Conservation (phyloP, 1,139 yeast genomes). For the Geotrichum siamense region DNA sequence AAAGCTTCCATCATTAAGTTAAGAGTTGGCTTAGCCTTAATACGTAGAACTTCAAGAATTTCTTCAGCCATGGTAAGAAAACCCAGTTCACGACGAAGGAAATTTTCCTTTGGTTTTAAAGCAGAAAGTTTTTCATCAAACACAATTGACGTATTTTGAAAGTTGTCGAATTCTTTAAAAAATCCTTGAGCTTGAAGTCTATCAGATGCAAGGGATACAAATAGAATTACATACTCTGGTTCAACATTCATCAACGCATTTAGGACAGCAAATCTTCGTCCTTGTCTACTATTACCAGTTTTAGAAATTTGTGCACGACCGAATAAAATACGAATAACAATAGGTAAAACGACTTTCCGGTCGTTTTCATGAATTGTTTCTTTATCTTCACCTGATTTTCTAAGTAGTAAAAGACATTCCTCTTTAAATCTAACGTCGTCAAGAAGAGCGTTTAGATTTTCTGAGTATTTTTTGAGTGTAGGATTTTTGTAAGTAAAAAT, state of each 20-base stretch:
- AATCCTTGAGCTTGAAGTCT: conserved; percentile 43
- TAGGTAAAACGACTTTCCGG: conserved; percentile 53
- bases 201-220: conserved; percentile 56
- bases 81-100: conserved; percentile 56
- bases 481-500: conserved; percentile 60
- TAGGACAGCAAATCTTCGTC: conserved; percentile 71
- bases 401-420: conserved; percentile 61
- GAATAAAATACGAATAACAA: conserved; percentile 69
- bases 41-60: conserved; percentile 56
- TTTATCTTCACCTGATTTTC: conserved; percentile 42
- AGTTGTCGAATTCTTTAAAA: conserved; percentile 30
- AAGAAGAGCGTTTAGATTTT: conserved; percentile 62
- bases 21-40: conserved; percentile 46
- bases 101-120: conserved; percentile 9
- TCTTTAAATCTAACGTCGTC: conserved; percentile 84
- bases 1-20: conserved; percentile 53
- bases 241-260: conserved; percentile 59
- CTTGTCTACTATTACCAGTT: conserved; percentile 51
- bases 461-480: conserved; percentile 58
- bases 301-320: conserved; percentile 65
- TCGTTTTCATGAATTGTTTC: conserved; percentile 57
- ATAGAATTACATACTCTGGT: conserved; percentile 48
- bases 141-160: conserved; percentile 16
- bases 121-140: conserved; percentile 11
- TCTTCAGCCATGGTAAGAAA: conserved; percentile 63